Evolutionary conservation across 1,284 basidiomycete genomes (phyloP).

Genomic region (Apiotrichum akiyoshidainum): DNA sequence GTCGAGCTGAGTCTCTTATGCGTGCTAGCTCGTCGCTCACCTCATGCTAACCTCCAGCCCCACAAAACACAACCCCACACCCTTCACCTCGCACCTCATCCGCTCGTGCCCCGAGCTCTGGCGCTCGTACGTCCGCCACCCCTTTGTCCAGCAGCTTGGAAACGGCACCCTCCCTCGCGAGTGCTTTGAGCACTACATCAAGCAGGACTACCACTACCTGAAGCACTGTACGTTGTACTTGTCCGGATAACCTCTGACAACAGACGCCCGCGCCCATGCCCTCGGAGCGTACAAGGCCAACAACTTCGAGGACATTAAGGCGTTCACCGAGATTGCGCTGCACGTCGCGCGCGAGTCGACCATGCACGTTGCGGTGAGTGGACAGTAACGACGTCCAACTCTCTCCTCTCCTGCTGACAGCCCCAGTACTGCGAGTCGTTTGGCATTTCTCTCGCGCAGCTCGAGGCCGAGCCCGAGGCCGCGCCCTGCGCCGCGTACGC

Average conservation of each 20-base stretch:
- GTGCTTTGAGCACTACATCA: conserved; percentile 81
- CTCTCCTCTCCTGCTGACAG: conserved; percentile 5
- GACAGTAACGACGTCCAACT: not conserved
- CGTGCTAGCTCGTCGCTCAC: not conserved
- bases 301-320: conserved; percentile 62
- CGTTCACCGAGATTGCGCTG: conserved; percentile 64
- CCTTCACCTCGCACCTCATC: conserved; percentile 67
- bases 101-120: conserved; percentile 59
- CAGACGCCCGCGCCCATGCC: conserved; percentile 54
- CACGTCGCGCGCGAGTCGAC: conserved; percentile 66
- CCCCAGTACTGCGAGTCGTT: conserved; percentile 64
- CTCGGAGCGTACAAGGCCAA: conserved; percentile 74
- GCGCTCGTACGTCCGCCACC: conserved; percentile 60
- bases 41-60: conserved; percentile 52
- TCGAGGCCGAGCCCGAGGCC: conserved; percentile 64
- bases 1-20: conserved; percentile 41
- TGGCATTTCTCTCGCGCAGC: conserved; percentile 61
- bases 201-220: conserved; percentile 57
- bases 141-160: conserved; percentile 73
- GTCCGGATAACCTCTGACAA: not conserved
- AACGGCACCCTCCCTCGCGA: conserved; percentile 64
- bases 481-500: conserved; percentile 76
- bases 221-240: conserved; percentile 45
- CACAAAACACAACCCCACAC: conserved; percentile 62
- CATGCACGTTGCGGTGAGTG: conserved; percentile 61